These are phyloP conservation scores for Sugiyamaella grinbergsii DNA, from an alignment of 1,139 yeast genomes.

Conservation along the genomic window DNA sequence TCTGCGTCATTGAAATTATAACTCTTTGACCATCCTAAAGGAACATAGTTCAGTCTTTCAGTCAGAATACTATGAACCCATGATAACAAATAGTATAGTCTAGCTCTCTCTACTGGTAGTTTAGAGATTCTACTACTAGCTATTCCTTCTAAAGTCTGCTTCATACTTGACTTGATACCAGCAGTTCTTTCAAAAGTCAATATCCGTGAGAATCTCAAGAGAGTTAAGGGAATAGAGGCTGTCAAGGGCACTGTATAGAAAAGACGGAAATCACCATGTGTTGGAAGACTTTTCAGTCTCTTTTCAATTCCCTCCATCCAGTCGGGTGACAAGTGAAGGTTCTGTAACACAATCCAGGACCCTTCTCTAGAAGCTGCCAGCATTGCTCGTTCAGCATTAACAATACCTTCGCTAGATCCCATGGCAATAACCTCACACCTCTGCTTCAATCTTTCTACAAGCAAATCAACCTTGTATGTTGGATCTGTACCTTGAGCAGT, in stretches of 20 bases:
- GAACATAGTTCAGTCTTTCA: constrained; percentile 61
- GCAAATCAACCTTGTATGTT: constrained; percentile 53
- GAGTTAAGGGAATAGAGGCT: constrained; percentile 56
- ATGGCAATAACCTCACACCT: constrained; percentile 57
- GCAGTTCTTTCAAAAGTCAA: constrained; percentile 62
- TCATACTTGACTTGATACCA: constrained; percentile 56
- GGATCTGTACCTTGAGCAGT: constrained; percentile 71
- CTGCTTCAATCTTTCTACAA: constrained; percentile 43
- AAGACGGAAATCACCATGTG: constrained; percentile 49
- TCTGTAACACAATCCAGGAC: constrained; percentile 74
- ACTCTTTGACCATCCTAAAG: constrained; percentile 59
- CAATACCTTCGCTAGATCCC: constrained; percentile 73
- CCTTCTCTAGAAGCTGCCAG: constrained; percentile 51
- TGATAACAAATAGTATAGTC: constrained; percentile 56
- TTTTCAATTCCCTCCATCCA: constrained; percentile 64
- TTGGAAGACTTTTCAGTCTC: constrained; percentile 40
- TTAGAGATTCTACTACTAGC: constrained; percentile 30
- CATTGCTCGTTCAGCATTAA: constrained; percentile 59
- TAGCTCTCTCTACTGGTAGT: constrained; percentile 50
- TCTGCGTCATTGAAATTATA: constrained; percentile 82
- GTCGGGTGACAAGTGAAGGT: constrained; percentile 66
- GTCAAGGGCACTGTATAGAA: constrained; percentile 61
- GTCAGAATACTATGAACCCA: constrained; percentile 72
- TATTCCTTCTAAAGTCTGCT: constrained; percentile 42
- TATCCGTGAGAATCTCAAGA: constrained; percentile 56